These are phyloP conservation scores for Pleurotus giganteus DNA, from an alignment of 768 basidiomycete species.

Conservation along the genomic window DNA sequence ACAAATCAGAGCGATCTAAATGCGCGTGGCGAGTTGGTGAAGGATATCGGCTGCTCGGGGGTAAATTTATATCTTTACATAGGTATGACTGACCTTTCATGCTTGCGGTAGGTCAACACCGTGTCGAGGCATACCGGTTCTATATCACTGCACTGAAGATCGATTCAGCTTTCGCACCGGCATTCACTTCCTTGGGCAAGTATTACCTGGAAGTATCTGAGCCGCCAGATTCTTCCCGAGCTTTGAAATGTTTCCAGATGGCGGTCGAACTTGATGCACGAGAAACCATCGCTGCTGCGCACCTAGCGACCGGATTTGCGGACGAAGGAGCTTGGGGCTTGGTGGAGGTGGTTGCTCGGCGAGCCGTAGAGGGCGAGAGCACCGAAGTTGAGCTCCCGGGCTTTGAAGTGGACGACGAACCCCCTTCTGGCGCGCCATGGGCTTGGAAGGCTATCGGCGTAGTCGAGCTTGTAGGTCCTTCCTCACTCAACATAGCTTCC, in stretches of 20 bases:
- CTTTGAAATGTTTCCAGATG: constrained; percentile 96
- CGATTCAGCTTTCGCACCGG: constrained; percentile 75
- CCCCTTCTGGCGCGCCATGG: constrained; percentile 84
- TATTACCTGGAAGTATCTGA: constrained; percentile 74
- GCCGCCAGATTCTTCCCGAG: constrained; percentile 79
- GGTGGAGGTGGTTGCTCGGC: constrained; percentile 88
- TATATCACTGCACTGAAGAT: constrained; percentile 82
- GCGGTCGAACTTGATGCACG: constrained; percentile 95
- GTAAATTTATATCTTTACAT: constrained; percentile 37
- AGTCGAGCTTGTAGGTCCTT: constrained; percentile 75
- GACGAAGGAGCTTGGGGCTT: constrained; percentile 94
- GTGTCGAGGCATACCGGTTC: constrained; percentile 69
- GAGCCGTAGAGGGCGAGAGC: constrained; percentile 76
- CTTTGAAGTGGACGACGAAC: constrained; percentile 71
- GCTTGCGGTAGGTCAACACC: constrained; percentile 36
- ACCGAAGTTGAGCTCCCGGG: not conserved
- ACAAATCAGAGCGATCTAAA: constrained; percentile 63
- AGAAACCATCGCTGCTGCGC: constrained; percentile 80
- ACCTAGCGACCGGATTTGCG: constrained; percentile 87
- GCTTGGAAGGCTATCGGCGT: constrained; percentile 97
- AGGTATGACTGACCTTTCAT: constrained; percentile 8
- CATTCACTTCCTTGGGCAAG: constrained; percentile 90
- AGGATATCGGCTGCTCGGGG: constrained; percentile 68
- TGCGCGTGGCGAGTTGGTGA: constrained; percentile 85
- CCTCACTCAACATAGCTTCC: constrained; percentile 4